Percentiles rank a stretch among this genome's conserved stretches.
Evolutionary conservation across 495 filamentous ascomycete species (phyloP).

Genomic region (Penicillium roqueforti): DNA sequence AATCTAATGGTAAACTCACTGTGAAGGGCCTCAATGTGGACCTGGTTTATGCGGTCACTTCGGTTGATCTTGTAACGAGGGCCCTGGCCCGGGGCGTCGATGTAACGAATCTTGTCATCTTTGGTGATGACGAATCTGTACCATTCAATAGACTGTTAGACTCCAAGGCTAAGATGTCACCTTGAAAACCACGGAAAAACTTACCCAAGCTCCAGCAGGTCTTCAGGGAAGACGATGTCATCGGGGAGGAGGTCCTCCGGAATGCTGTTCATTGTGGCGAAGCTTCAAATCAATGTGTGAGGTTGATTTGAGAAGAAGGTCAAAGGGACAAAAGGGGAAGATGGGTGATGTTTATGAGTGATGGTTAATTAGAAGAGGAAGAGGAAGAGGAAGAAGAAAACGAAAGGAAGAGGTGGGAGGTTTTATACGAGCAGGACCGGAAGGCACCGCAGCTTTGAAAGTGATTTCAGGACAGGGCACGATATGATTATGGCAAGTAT

Average conservation of each 20-base stretch:
- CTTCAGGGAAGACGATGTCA: slow-evolving; percentile 60
- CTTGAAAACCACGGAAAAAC: slow-evolving; percentile 8
- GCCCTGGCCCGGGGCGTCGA: slow-evolving; percentile 62
- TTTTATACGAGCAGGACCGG: neutral
- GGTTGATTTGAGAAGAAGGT: neutral
- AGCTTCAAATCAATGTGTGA: neutral
- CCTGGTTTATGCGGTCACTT: slow-evolving; percentile 66
- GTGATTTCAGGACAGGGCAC: neutral
- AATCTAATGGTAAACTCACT: slow-evolving; percentile 34
- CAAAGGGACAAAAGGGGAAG: neutral
- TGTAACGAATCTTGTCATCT: slow-evolving; percentile 65
- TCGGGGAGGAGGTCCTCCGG: slow-evolving; percentile 58
- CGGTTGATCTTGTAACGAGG: slow-evolving; percentile 66
- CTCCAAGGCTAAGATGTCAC: neutral
- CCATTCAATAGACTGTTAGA: slow-evolving; percentile 1
- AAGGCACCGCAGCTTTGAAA: neutral
- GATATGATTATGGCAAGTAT: neutral
- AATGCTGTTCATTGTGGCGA: slow-evolving; percentile 62
- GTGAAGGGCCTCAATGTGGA: slow-evolving; percentile 66
- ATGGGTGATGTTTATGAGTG: neutral
- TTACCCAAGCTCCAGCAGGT: slow-evolving; percentile 68
- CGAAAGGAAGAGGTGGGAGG: neutral
- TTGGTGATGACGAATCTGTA: slow-evolving; percentile 67
- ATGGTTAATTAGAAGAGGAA: neutral
- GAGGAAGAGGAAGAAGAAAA: slow-evolving; percentile 1